Evolutionary conservation across 106 monocot genomes (phyloP).

Genomic region (Platanthera guangdongensis): DNA sequence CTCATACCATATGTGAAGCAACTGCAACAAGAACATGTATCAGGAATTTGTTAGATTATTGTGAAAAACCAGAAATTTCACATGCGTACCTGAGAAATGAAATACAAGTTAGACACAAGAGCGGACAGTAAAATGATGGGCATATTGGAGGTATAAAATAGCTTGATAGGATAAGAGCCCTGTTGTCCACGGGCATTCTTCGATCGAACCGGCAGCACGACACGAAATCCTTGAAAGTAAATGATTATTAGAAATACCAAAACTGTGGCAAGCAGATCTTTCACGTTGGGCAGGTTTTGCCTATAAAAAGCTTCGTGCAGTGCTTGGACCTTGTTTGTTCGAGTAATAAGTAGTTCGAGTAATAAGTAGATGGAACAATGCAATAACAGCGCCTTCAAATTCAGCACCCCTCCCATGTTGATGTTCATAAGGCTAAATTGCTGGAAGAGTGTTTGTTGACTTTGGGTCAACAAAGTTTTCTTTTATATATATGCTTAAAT

Average conservation of each 20-base stretch:
- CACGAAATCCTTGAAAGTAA: conserved; percentile 42
- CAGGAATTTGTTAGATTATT: no score
- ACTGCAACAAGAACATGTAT: conserved; percentile 10
- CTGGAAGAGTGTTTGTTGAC: no score
- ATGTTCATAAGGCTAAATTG: conserved; percentile 38
- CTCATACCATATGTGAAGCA: conserved; percentile 22
- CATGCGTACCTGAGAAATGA: conserved; percentile 32
- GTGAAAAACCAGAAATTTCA: background rate
- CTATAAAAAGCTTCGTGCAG: conserved; percentile 38
- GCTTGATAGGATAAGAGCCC: conserved; percentile 42
- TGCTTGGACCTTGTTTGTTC: conserved; percentile 35
- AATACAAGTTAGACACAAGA: conserved; percentile 43
- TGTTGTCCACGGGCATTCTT: conserved; percentile 45
- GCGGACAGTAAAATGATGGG: conserved; percentile 42
- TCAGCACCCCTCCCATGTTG: conserved; percentile 41
- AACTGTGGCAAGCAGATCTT: conserved; percentile 37
- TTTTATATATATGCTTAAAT: no score
- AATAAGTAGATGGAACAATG: conserved; percentile 43
- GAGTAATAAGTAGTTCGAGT: conserved; percentile 33
- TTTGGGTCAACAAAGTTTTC: no score
- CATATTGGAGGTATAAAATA: conserved; percentile 47
- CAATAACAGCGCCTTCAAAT: conserved; percentile 48
- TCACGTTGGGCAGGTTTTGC: conserved; percentile 46
- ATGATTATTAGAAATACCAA: conserved; percentile 42
- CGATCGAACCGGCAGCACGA: conserved; percentile 43